Base-by-base conservation (phyloP, 768 basidiomycete genomes). In the Collybia sp. region DNA sequence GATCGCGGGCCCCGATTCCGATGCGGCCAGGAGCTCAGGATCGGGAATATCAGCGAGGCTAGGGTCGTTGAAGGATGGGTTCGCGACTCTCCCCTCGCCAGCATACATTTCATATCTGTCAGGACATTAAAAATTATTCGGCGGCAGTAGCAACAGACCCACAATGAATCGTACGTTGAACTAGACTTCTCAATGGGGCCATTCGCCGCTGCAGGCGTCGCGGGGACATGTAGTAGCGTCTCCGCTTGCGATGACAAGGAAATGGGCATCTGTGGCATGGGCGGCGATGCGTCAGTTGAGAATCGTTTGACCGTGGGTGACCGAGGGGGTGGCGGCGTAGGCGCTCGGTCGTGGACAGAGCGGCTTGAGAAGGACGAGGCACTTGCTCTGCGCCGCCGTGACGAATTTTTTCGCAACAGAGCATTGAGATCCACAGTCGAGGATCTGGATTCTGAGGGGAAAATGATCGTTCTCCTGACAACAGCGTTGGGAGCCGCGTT, bases 271-370 rank as follows among this genome's bases (percentile, higher is more conserved):
- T 76, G 76, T 9, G 88, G 87, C 31, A 89, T 71, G 9, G 88
- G 88, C 36, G 87, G 86, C 2, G 82, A 75, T 32, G 67, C 67
- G 54, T 84, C 82, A 47, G 66, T 70, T 16, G 86, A 85, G 66
- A 89, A 88, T 32, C 85, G 79, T 50, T 75, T 76, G 30, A 63
- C 52, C 15, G 66, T 61, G 40, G 73, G 69, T 4, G 77, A 67
- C 52, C 78, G 78, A 12, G 85, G 81, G 30, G 90, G 90, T 13
- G 89, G 90, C n/a, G 89, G 89, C 6, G 90, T 92, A 10, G 88
- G 89, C 11, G 70, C 84, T 43, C 89, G 84, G 53, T 92, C 90
- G 53, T 87, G 83, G 20, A 90, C 72, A 36, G 89, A 90, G 46
- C 83, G 82, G 53, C 67, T 78, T 0, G 88, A 91, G 13, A 73